Percentiles rank a stretch among this genome's conserved stretches.
phyloP scores from a whole-genome alignment of 495 filamentous ascomycete species.

The Podospora sp. region DNA sequence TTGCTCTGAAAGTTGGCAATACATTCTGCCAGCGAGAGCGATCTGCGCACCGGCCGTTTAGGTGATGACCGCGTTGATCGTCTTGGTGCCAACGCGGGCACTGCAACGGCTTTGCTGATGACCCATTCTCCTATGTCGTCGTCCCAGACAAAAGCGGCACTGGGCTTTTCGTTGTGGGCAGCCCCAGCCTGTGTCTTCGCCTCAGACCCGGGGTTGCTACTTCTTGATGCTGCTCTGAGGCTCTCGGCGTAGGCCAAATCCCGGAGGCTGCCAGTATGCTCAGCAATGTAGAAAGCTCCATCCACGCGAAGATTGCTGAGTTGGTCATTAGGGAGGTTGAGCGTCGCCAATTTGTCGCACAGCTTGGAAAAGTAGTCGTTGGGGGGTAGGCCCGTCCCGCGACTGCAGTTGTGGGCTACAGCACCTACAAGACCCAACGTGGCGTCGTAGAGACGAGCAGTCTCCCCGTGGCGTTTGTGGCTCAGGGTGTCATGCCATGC shows the following conservation, averaged over 20 bases:
- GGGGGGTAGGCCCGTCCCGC: slow-evolving; percentile 20
- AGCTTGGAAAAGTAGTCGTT: slow-evolving; percentile 27
- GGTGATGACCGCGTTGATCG: not conserved
- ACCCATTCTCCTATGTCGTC: slow-evolving; percentile 61
- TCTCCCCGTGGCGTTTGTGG: slow-evolving; percentile 10
- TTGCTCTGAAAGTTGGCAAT: not conserved
- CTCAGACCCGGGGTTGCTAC: not conserved
- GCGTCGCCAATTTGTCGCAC: slow-evolving; percentile 31
- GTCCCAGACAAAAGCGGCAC: slow-evolving; percentile 52
- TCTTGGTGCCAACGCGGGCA: not conserved
- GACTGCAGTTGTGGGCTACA: slow-evolving; percentile 30
- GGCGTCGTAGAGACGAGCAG: slow-evolving; percentile 31
- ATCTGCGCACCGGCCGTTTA: not conserved
- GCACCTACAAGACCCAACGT: slow-evolving; percentile 29
- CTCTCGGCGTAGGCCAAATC: slow-evolving; percentile 49
- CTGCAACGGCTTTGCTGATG: slow-evolving; percentile 10
- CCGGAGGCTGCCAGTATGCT: slow-evolving; percentile 44
- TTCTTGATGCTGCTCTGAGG: slow-evolving; percentile 25
- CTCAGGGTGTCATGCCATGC: slow-evolving; percentile 25
- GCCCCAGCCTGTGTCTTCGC: not conserved
- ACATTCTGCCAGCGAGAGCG: not conserved
- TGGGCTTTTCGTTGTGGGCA: slow-evolving; percentile 13
- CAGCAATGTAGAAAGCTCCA: slow-evolving; percentile 44
- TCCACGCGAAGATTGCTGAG: slow-evolving; percentile 31
- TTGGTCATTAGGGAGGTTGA: slow-evolving; percentile 25